Conservation (phyloP, 768 basidiomycete genomes). For the Hemileccinum rubropunctum region DNA sequence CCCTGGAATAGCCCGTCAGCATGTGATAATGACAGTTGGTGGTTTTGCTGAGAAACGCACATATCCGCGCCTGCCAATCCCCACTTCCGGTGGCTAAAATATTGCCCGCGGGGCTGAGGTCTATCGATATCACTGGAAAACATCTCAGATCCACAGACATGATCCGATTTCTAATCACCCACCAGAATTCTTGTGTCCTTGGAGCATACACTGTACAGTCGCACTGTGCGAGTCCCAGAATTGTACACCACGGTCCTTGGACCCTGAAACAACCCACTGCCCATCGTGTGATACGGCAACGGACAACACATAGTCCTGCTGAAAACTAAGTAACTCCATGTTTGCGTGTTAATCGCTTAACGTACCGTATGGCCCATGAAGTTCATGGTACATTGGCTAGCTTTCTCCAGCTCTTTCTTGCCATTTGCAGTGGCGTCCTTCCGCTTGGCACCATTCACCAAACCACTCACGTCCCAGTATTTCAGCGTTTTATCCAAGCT, state of each 20-base stretch:
- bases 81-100: conserved; percentile 69
- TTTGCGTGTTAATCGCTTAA: conserved; percentile 5
- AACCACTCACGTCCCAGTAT: conserved; percentile 69
- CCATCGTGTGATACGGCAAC: conserved; percentile 88
- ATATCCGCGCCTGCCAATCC: conserved; percentile 70
- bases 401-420: conserved; percentile 49
- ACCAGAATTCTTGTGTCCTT: conserved; percentile 71
- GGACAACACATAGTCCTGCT: conserved; percentile 67
- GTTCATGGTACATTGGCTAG: conserved; percentile 69
- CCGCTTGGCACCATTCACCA: conserved; percentile 32
- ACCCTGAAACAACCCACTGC: conserved; percentile 92
- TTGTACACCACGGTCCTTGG: conserved; percentile 94
- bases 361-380: conserved; percentile 84
- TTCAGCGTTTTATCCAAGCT: conserved; percentile 88
- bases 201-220: conserved; percentile 89
- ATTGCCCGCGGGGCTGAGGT: conserved; percentile 59
- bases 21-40: not conserved
- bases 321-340: conserved; percentile 1
- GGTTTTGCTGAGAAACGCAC: conserved; percentile 34
- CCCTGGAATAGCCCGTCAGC: conserved; percentile 19
- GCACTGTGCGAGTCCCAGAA: conserved; percentile 84
- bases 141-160: conserved; percentile 8
- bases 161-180: conserved; percentile 19
- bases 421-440: conserved; percentile 39
- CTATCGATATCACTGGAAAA: conserved; percentile 63